phyloP scores from a whole-genome alignment of 1,284 basidiomycete species.

The Cryptococcus amylolentus region DNA sequence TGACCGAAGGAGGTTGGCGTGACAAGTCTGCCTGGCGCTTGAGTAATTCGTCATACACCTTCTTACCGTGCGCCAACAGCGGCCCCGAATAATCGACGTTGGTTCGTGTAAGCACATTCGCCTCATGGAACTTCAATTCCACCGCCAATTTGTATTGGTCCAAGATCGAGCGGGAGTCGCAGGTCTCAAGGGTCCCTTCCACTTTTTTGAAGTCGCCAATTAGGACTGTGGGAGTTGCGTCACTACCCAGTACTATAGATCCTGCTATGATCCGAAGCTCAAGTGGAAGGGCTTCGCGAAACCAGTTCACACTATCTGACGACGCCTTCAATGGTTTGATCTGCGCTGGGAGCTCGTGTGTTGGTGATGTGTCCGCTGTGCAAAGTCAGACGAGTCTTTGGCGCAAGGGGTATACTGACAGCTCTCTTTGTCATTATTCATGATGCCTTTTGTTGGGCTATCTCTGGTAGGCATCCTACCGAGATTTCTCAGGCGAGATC shows the following conservation, averaged over 20 bases:
- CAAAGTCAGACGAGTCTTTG: neutral
- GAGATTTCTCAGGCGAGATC: slow-evolving; percentile 15
- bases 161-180: slow-evolving; percentile 67
- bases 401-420: no score
- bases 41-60: slow-evolving; percentile 60
- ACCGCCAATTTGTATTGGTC: slow-evolving; percentile 78
- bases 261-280: slow-evolving; percentile 70
- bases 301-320: slow-evolving; percentile 33
- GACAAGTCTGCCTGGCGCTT: slow-evolving; percentile 50
- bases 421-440: no score
- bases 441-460: slow-evolving; percentile 5
- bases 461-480: slow-evolving; percentile 10
- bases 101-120: slow-evolving; percentile 64
- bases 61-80: slow-evolving; percentile 63
- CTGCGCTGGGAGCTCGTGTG: slow-evolving; percentile 10
- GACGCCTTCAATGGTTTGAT: slow-evolving; percentile 13
- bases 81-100: slow-evolving; percentile 70
- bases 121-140: slow-evolving; percentile 64
- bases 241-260: slow-evolving; percentile 75
- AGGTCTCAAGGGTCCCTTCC: slow-evolving; percentile 71
- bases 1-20: slow-evolving; percentile 32
- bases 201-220: slow-evolving; percentile 71
- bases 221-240: slow-evolving; percentile 73
- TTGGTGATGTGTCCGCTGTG: neutral
- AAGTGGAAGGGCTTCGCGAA: slow-evolving; percentile 72